These are phyloP conservation scores for Breviolum minutum DNA, from an alignment of 73 alveolate species.

Conservation along the genomic window DNA sequence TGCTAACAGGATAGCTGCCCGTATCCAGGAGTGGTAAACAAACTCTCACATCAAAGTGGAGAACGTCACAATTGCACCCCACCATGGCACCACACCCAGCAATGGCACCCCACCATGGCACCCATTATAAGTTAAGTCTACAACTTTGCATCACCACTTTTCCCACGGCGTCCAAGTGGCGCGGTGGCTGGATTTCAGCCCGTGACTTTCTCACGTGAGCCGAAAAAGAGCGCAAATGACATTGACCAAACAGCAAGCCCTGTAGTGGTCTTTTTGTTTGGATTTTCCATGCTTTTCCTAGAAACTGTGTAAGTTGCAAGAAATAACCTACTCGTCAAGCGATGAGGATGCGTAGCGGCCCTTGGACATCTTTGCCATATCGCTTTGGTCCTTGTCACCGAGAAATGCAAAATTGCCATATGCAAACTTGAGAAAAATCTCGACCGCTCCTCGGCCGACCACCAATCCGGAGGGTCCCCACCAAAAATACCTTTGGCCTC, in stretches of 20 bases:
- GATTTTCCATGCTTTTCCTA: neutral
- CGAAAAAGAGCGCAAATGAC: neutral
- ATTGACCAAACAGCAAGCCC: neutral
- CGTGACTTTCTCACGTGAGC: conserved; percentile 21
- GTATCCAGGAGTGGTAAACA: no score
- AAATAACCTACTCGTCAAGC: neutral
- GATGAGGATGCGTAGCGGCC: conserved; percentile 84
- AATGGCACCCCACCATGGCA: no score
- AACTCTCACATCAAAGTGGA: no score
- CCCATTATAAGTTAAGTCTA: no score
- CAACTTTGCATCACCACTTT: no score
- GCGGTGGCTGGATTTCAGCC: neutral
- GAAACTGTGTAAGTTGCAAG: no score
- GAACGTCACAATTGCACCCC: no score
- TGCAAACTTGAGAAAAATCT: neutral
- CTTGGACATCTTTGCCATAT: conserved; percentile 88
- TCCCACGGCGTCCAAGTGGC: no score
- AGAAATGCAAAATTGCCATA: neutral
- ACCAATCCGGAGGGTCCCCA: conserved; percentile 84
- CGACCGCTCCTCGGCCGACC: conserved; percentile 67
- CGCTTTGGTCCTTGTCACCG: conserved; percentile 54
- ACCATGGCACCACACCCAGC: no score
- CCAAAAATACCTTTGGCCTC: conserved; percentile 85
- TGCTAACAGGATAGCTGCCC: no score
- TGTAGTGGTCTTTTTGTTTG: no score